Conservation (phyloP, 1,139 yeast species). For the Yarrowia galli region DNA sequence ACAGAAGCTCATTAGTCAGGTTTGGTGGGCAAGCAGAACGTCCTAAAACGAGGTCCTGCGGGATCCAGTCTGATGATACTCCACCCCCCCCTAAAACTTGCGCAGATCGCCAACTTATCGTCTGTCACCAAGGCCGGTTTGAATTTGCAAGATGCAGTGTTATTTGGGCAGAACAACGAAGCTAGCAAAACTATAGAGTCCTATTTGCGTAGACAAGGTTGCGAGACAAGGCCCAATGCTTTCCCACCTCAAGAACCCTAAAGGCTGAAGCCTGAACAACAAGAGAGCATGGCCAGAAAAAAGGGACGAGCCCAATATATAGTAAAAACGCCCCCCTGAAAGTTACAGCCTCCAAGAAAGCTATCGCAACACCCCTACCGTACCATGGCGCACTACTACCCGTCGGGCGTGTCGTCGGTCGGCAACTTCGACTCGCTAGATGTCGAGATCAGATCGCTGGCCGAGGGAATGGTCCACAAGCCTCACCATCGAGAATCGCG, state of each 20-base stretch:
- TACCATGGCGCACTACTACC: conserved; percentile 22
- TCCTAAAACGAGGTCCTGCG: not conserved
- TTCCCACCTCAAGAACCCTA: conserved; percentile 2
- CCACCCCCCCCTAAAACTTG: conserved; percentile 16
- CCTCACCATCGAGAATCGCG: conserved; percentile 35
- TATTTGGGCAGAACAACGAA: conserved; percentile 15
- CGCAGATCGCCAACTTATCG: conserved; percentile 26
- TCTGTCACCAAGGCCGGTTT: conserved; percentile 14
- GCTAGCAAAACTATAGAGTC: conserved; percentile 1
- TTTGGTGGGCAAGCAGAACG: not conserved
- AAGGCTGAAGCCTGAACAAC: conserved; percentile 24
- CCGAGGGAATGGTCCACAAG: conserved; percentile 34
- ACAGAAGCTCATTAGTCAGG: conserved; percentile 2
- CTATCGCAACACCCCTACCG: conserved; percentile 10
- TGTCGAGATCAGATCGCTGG: conserved; percentile 38
- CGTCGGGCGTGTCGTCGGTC: conserved; percentile 34
- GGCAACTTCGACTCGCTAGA: conserved; percentile 37
- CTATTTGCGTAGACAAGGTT: not conserved
- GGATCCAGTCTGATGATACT: not conserved
- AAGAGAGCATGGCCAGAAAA: conserved; percentile 11
- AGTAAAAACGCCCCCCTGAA: conserved; percentile 20
- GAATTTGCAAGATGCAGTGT: conserved; percentile 12
- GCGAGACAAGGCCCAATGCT: not conserved
- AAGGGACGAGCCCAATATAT: conserved; percentile 19
- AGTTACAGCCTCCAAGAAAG: not conserved